A percentile compares a stretch with the other conserved stretches of the same genome.
Evolutionary conservation across 805 yeast species (phyloP).

Genomic region (Sugiyamaella valdiviana): DNA sequence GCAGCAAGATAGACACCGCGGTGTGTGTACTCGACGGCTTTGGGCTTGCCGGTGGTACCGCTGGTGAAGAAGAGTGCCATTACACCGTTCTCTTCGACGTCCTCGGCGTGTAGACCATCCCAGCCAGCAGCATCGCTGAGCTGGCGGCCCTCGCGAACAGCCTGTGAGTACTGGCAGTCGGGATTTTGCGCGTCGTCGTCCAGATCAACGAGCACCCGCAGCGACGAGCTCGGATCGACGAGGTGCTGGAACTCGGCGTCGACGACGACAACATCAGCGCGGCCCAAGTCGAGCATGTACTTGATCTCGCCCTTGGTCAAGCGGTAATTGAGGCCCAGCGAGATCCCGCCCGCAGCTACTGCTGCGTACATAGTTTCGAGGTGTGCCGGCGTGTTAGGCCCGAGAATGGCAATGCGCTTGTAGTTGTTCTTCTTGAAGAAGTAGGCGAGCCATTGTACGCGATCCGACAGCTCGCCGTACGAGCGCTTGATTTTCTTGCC

Average conservation of each 20-base stretch:
- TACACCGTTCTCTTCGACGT: conserved; percentile 21
- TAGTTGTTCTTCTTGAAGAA: conserved; percentile 23
- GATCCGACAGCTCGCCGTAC: conserved; percentile 26
- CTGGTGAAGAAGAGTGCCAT: conserved; percentile 30
- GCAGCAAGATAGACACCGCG: conserved; percentile 32
- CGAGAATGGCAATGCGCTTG: conserved; percentile 29
- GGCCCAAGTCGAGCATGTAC: conserved; percentile 27
- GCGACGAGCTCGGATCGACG: conserved; percentile 10
- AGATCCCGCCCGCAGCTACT: conserved; percentile 30
- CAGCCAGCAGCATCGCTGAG: conserved; percentile 13
- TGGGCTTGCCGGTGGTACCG: conserved; percentile 35
- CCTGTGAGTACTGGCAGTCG: conserved; percentile 15
- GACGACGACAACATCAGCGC: conserved; percentile 27
- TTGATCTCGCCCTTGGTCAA: conserved; percentile 28
- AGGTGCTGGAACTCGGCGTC: conserved; percentile 27
- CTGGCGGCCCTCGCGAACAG: conserved; percentile 17
- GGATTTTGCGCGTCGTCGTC: conserved; percentile 11
- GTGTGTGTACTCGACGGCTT: conserved; percentile 35
- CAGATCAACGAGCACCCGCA: conserved; percentile 17
- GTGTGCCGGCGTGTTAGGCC: conserved; percentile 34
- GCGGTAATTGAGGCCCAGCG: conserved; percentile 32
- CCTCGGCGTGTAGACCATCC: conserved; percentile 20
- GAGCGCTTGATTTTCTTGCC: conserved; percentile 20
- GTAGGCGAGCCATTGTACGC: conserved; percentile 29
- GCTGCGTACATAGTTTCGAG: conserved; percentile 32